phyloP scores from a whole-genome alignment of 805 yeast genomes.

The Lachancea quebecensis region DNA sequence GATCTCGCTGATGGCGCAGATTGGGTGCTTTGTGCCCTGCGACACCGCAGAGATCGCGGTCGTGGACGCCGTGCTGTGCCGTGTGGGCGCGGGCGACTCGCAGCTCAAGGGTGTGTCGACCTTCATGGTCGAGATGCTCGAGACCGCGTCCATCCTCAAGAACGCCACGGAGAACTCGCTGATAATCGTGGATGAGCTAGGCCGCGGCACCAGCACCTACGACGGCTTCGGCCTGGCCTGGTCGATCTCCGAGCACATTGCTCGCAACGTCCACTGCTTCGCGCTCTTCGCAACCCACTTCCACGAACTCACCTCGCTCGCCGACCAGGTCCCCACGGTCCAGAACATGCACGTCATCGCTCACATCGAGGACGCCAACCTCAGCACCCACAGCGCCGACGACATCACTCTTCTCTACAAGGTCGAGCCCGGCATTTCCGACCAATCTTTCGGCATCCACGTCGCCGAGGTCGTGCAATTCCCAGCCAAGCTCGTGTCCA shows the following conservation, averaged over 20 bases:
- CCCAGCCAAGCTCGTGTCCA: conserved; percentile 79
- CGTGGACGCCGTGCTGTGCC: conserved; percentile 86
- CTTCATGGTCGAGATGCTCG: conserved; percentile 97
- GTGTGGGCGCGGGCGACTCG: conserved; percentile 99
- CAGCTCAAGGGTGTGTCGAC: conserved; percentile 96
- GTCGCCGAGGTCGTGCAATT: conserved; percentile 95
- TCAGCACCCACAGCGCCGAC: conserved; percentile 32
- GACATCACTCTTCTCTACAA: conserved; percentile 85
- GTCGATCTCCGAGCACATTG: conserved; percentile 86
- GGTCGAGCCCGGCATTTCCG: conserved; percentile 95
- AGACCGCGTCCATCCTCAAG: conserved; percentile 85
- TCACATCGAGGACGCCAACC: conserved; percentile 51
- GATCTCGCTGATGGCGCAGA: conserved; percentile 77
- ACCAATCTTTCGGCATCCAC: conserved; percentile 94
- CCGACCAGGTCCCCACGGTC: conserved; percentile 57
- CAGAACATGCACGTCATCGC: conserved; percentile 90
- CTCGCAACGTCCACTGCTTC: conserved; percentile 64
- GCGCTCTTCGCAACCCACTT: conserved; percentile 95
- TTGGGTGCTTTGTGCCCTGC: conserved; percentile 86
- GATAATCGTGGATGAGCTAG: conserved; percentile 90
- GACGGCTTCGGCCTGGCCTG: conserved; percentile 98
- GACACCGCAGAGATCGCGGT: conserved; percentile 69
- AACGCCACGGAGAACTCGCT: conserved; percentile 79
- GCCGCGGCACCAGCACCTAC: conserved; percentile 73
- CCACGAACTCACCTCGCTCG: conserved; percentile 83